Evolutionary conservation across 2,329 filamentous ascomycete genomes (phyloP), one percentile per base, ranked within the genome.

Genomic region (Blastomyces percursus): DNA sequence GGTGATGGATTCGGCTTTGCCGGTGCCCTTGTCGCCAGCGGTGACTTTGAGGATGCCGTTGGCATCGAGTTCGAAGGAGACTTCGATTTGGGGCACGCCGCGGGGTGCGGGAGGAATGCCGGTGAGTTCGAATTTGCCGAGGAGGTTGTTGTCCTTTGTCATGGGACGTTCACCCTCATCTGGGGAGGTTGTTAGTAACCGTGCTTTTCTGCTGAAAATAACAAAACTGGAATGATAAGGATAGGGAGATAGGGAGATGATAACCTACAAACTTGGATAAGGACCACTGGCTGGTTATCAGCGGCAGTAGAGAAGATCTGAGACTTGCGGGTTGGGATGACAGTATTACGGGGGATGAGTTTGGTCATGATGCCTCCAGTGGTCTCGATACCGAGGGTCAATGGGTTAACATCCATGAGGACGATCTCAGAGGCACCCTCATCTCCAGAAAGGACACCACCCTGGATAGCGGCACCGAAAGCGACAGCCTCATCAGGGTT

Each of bases 401-500:
- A 83, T 69, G 92, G 91, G 86, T 96, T 96, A 78, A 96, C 92
- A 72, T 96, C 92, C 90, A 96, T 94, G 71, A 96, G 90, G 74
- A 96, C 90, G 67, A 96, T 77, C 3, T 87, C 85, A n/a, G 79
- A 82, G 66, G 90, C 89, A 73, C 87, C 88, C 73, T 88, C 85
- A 80, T 96, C 91, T 69, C 91, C 91, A 70, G 91, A 89, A 66
- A 99, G 84, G 74, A 97, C 87, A 88, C 92, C 93, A 81, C 89
- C 94, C 81, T 99, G 94, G 70, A 97, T 91, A 70, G 94, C 93
- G 67, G 94, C 94, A 81, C 94, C 94, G 77, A 92, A 97, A 74
- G 94, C 94, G 70, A 97, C 94, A 81, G 94, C 94, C 84, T 97
- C 94, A 75, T 99, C 94, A 71, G 94, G 94, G 86, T 97, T 97